Base-by-base conservation (phyloP, 179 eudicot genomes). In the Beta macrorhiza region DNA sequence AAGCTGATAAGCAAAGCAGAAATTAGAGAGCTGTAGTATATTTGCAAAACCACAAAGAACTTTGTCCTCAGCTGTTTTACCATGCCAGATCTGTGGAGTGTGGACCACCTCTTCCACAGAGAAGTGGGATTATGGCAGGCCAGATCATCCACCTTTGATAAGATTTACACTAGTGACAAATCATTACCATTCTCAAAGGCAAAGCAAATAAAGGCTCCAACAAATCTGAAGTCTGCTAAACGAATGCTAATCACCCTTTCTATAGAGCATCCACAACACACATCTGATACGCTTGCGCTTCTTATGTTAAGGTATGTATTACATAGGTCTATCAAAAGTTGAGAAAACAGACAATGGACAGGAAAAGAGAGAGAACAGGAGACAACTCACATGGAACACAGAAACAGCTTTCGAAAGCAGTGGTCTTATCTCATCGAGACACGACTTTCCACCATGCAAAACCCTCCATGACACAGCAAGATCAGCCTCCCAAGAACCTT, bases 401-500 rank as follows among this genome's bases (percentile, higher is more conserved):
- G 84, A 79, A 56, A 89, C 88, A 82, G 85, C 88, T 79, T 79
- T 85, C 5, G 87, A 13, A 67, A 87, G 77, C 76, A 79, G 44
- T 47, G 87, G 25, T 79, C 61, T 51, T 75, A 76, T 82, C 78
- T 81, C 83, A 52, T 86, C 86, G 56, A 63, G 51, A 76, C 56
- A 73, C 6, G 82, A 80, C 77, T 80, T 76, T 70, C 79, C 78
- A 53, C 87, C 81, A 74, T 80, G 83, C 9, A 84, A 68, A 76
- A 87, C 80, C 80, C 89, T 82, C 89, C 89, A 87, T 77, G 59
- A 84, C 69, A 87, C 67, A 73, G 77, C 78, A 83, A 78, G 51
- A 84, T 57, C 80, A 49, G 52, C 78, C 19, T 14, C 19, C 64
- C 67, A 58, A 4, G 74, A 70, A 17, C 78, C 81, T 67, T 56